Percentiles rank a stretch among this genome's conserved stretches.
Conservation (phyloP, 768 basidiomycete species). For the Melanogaster broomeanus region DNA sequence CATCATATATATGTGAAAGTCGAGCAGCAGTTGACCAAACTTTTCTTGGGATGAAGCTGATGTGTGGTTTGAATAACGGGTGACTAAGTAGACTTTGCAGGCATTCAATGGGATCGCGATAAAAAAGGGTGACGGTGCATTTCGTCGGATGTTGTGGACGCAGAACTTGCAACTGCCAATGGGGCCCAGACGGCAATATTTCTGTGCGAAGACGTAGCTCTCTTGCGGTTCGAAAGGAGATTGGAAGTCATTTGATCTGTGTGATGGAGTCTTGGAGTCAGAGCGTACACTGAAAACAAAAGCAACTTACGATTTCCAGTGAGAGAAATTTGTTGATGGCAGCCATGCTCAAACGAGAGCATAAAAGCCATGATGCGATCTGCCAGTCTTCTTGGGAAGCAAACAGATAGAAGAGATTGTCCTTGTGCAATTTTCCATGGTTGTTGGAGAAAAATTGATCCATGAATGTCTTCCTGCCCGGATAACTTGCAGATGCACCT, state of each 20-base stretch:
- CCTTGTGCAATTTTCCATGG: neutral
- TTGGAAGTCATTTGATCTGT: conserved; percentile 17
- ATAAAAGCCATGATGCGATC: neutral
- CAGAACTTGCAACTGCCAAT: neutral
- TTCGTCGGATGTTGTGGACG: neutral
- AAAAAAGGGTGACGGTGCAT: neutral
- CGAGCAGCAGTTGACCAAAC: neutral
- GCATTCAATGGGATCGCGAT: neutral
- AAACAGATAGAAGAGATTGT: neutral
- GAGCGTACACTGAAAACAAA: neutral
- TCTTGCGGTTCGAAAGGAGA: conserved; percentile 19
- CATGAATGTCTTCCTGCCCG: conserved; percentile 1
- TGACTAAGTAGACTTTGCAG: conserved; percentile 1
- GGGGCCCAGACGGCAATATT: neutral
- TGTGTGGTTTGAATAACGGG: neutral
- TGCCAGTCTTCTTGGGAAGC: neutral
- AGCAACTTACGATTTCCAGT: neutral
- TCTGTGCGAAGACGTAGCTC: conserved; percentile 5
- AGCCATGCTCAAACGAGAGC: neutral
- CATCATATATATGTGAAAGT: neutral
- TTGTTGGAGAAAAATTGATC: neutral
- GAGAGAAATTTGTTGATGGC: neutral
- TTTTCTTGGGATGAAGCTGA: neutral
- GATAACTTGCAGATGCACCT: neutral
- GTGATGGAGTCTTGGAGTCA: too few relatives aligned